Percentiles rank a stretch among this genome's conserved stretches.
These are phyloP conservation scores for Calonectria leucothoes DNA, from an alignment of 2,329 filamentous ascomycete species.

Conservation along the genomic window DNA sequence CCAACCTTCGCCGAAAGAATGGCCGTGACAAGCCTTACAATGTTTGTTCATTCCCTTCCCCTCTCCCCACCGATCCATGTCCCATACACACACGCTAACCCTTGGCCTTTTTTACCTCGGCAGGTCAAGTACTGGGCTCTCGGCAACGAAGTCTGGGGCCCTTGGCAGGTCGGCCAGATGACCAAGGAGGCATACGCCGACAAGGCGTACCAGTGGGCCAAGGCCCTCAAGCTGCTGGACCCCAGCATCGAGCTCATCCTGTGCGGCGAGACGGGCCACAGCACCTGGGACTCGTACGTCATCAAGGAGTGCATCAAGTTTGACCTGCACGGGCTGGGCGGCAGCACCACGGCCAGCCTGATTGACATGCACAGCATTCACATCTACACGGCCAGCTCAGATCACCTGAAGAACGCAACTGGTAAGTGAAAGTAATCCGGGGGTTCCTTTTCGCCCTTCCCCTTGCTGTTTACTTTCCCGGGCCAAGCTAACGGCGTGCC, in stretches of 20 bases:
- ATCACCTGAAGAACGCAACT: constrained; percentile 63
- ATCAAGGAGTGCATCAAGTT: constrained; percentile 73
- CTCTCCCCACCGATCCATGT: neutral
- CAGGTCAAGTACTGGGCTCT: constrained; percentile 86
- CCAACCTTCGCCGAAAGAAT: constrained; percentile 81
- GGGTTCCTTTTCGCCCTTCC: neutral
- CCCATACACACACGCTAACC: fast-evolving
- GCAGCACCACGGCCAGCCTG: constrained; percentile 52
- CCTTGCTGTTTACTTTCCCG: neutral
- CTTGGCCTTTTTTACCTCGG: neutral
- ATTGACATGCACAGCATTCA: constrained; percentile 88
- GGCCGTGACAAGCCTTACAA: constrained; percentile 82
- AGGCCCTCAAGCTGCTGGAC: constrained; percentile 78
- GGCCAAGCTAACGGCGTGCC: neutral
- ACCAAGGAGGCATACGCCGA: constrained; percentile 77
- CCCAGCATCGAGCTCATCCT: constrained; percentile 77
- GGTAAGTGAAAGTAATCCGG: constrained; percentile 29
- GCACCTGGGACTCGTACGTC: constrained; percentile 79
- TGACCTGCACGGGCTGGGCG: constrained; percentile 47
- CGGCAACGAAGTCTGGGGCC: constrained; percentile 79
- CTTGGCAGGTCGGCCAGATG: constrained; percentile 75
- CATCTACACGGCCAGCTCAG: constrained; percentile 74
- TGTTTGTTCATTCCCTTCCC: constrained; percentile 26
- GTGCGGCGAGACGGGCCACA: constrained; percentile 77
- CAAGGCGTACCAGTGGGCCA: constrained; percentile 78